phyloP scores from a whole-genome alignment of 208 protist species.

The Acanthamoeba triangularis region DNA sequence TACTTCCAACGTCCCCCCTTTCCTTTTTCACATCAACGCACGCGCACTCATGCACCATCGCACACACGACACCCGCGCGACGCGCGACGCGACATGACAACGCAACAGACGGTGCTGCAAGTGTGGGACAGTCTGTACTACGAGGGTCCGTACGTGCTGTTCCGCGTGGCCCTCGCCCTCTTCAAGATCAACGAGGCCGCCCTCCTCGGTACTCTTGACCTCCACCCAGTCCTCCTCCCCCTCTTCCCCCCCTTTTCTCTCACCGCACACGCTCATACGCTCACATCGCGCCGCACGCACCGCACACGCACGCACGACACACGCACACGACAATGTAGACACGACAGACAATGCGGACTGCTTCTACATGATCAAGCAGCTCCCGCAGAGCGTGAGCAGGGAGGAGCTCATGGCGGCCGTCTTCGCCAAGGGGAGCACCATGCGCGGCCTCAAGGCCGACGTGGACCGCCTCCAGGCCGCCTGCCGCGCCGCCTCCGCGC shows the following conservation, averaged over 20 bases:
- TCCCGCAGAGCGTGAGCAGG: slow-evolving; percentile 50
- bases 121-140: slow-evolving; percentile 89
- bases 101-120: slow-evolving; percentile 81
- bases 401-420: slow-evolving; percentile 39
- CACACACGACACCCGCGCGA: background rate
- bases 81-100: too few relatives aligned
- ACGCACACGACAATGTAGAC: background rate
- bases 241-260: too few relatives aligned
- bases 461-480: background rate
- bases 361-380: slow-evolving; percentile 74
- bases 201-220: slow-evolving; percentile 55
- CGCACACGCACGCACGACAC: too few relatives aligned
- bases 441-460: slow-evolving; percentile 5
- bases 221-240: background rate
- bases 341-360: slow-evolving; percentile 49
- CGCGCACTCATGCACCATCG: background rate
- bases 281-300: background rate
- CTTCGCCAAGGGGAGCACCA: slow-evolving; percentile 38
- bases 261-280: background rate
- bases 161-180: slow-evolving; percentile 79
- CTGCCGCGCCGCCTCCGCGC: background rate
- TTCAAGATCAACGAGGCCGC: slow-evolving; percentile 85
- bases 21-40: too few relatives aligned
- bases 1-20: background rate
- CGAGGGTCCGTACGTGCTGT: slow-evolving; percentile 87